These are phyloP conservation scores for Delitschia confertaspora DNA, from an alignment of 495 filamentous ascomycete genomes.

Conservation along the genomic window DNA sequence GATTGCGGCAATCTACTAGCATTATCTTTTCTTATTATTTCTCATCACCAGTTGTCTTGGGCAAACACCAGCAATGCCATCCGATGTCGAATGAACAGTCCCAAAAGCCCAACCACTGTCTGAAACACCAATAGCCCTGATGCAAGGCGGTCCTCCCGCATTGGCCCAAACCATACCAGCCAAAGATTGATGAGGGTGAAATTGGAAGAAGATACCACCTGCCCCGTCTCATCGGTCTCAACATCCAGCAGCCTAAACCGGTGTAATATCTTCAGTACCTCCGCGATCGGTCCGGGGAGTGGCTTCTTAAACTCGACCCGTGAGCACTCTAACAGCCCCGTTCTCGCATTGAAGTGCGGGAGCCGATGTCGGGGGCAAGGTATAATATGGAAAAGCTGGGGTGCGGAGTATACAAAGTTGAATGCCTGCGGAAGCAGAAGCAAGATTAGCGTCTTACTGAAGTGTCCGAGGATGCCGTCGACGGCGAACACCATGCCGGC, in stretches of 20 bases:
- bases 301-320: conserved; percentile 72
- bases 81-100: conserved; percentile 75
- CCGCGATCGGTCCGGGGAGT: conserved; percentile 52
- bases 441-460: conserved; percentile 90
- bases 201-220: conserved; percentile 76
- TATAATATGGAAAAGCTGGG: conserved; percentile 81
- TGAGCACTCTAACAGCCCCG: conserved; percentile 74
- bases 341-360: conserved; percentile 75
- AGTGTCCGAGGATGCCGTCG: conserved; percentile 92
- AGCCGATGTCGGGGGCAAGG: conserved; percentile 89
- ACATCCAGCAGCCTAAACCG: conserved; percentile 55
- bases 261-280: conserved; percentile 55
- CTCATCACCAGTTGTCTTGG: conserved; percentile 58
- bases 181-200: conserved; percentile 90
- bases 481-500: conserved; percentile 98
- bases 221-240: conserved; percentile 53
- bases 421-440: conserved; percentile 89
- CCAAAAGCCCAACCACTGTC: conserved; percentile 60
- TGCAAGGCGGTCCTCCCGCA: conserved; percentile 77
- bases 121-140: conserved; percentile 69
- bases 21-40: no score
- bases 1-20: no score
- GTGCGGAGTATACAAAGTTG: conserved; percentile 89
- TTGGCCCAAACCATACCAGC: conserved; percentile 90
- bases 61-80: conserved; percentile 78